Evolutionary conservation across 1,284 basidiomycete genomes (phyloP).

Genomic region (Fomitopsis palustris): DNA sequence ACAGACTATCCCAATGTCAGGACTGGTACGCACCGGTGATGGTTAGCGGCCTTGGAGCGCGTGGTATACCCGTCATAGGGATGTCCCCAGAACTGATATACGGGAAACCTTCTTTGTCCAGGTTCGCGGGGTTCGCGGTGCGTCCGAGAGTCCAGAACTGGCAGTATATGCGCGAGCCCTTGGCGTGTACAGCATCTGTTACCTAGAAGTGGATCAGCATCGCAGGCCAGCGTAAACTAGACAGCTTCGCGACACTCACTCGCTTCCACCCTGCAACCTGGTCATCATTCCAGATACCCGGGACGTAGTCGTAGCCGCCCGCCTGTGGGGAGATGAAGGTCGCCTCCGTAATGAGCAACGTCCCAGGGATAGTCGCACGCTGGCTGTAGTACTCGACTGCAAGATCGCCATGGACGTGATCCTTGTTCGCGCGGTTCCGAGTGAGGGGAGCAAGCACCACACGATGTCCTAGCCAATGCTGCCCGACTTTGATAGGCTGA

Average conservation of each 20-base stretch:
- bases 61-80: slow-evolving; percentile 33
- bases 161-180: slow-evolving; percentile 38
- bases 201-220: slow-evolving; percentile 15
- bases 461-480: slow-evolving; percentile 37
- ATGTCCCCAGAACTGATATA: slow-evolving; percentile 37
- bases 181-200: slow-evolving; percentile 26
- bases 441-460: slow-evolving; percentile 50
- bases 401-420: slow-evolving; percentile 28
- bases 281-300: slow-evolving; percentile 41
- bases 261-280: slow-evolving; percentile 47
- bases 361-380: slow-evolving; percentile 39
- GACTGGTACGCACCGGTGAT: slow-evolving; percentile 19
- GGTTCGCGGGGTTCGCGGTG: slow-evolving; percentile 29
- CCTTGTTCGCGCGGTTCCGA: slow-evolving; percentile 29
- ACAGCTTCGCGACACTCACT: slow-evolving; percentile 21
- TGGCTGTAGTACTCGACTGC: slow-evolving; percentile 46
- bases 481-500: slow-evolving; percentile 41
- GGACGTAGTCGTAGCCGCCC: slow-evolving; percentile 35
- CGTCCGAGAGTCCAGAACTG: slow-evolving; percentile 49
- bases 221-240: not conserved
- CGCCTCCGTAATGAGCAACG: slow-evolving; percentile 47
- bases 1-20: slow-evolving; percentile 5
- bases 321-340: slow-evolving; percentile 39
- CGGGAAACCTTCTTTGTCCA: slow-evolving; percentile 14
- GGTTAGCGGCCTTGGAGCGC: slow-evolving; percentile 32